Evolutionary conservation across 805 yeast genomes (phyloP).

Genomic region (Kuraishia piskuri): DNA sequence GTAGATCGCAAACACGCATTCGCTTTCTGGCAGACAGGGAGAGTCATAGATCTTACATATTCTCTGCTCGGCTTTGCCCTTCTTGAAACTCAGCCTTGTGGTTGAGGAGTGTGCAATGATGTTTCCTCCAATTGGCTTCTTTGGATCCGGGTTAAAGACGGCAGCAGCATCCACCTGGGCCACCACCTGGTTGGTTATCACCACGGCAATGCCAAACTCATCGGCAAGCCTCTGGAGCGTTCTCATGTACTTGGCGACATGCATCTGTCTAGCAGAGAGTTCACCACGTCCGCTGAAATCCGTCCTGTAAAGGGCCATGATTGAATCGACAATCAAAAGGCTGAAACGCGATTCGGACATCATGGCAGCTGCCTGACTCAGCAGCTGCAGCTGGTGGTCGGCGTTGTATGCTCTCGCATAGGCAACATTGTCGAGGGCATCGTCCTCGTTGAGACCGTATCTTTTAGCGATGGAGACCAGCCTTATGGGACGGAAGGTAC

Average conservation of each 20-base stretch:
- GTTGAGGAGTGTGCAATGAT: conserved; percentile 96
- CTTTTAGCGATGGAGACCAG: conserved; percentile 84
- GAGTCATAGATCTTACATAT: conserved; percentile 92
- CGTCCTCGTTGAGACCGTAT: conserved; percentile 86
- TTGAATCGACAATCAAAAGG: conserved; percentile 87
- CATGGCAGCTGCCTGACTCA: conserved; percentile 89
- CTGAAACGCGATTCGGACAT: conserved; percentile 93
- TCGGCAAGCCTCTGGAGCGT: conserved; percentile 89
- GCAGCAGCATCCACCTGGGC: conserved; percentile 95
- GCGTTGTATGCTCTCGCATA: conserved; percentile 97
- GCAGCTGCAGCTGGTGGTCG: conserved; percentile 83
- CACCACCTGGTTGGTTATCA: conserved; percentile 92
- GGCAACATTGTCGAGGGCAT: conserved; percentile 94
- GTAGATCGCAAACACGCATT: conserved; percentile 89
- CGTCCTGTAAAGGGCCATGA: conserved; percentile 93
- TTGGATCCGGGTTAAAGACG: conserved; percentile 89
- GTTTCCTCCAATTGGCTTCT: conserved; percentile 97
- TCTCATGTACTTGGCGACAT: conserved; percentile 89
- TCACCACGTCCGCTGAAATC: conserved; percentile 96
- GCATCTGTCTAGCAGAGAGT: conserved; percentile 87
- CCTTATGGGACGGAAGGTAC: conserved; percentile 91
- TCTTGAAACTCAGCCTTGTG: conserved; percentile 81
- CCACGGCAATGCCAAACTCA: conserved; percentile 95
- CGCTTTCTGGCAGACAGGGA: conserved; percentile 94
- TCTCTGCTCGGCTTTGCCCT: conserved; percentile 89